Conservation (phyloP, 805 yeast species). For the Dipodascopsis uninucleata region DNA sequence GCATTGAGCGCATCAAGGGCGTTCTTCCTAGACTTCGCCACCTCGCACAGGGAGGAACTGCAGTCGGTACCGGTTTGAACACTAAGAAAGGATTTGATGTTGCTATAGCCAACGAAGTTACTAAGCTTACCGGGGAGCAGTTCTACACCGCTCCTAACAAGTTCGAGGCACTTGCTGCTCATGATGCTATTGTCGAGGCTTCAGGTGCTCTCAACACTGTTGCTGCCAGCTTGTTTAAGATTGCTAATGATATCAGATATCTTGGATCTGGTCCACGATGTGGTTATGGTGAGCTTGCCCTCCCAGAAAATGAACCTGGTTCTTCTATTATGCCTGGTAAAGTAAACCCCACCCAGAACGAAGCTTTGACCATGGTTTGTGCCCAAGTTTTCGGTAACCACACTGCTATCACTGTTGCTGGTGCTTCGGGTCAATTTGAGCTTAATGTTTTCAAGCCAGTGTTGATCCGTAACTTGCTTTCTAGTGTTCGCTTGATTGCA, state of each 20-base stretch:
- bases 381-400: slow-evolving; percentile 97
- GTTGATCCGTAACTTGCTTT: slow-evolving; percentile 82
- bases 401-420: slow-evolving; percentile 91
- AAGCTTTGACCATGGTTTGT: slow-evolving; percentile 97
- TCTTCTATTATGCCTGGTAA: slow-evolving; percentile 99
- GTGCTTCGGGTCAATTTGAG: slow-evolving; percentile 98
- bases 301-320: slow-evolving; percentile 99
- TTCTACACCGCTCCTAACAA: slow-evolving; percentile 97
- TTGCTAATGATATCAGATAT: slow-evolving; percentile 97
- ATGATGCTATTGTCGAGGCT: slow-evolving; percentile 96
- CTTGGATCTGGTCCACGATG: slow-evolving; percentile 99
- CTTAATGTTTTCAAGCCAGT: slow-evolving; percentile 96
- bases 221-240: slow-evolving; percentile 89
- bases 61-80: slow-evolving; percentile 98
- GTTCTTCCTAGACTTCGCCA: slow-evolving; percentile 69
- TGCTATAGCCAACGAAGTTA: slow-evolving; percentile 80
- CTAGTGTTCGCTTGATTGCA: slow-evolving; percentile 81
- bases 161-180: slow-evolving; percentile 98
- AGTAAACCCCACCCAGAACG: slow-evolving; percentile 98
- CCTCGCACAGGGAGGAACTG: slow-evolving; percentile 99
- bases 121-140: slow-evolving; percentile 80
- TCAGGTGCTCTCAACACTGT: slow-evolving; percentile 96
- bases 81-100: slow-evolving; percentile 86
- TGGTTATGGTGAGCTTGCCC: slow-evolving; percentile 92
- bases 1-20: slow-evolving; percentile 79